Base-by-base conservation (phyloP, 768 basidiomycete species). In the Collybia mongolica region DNA sequence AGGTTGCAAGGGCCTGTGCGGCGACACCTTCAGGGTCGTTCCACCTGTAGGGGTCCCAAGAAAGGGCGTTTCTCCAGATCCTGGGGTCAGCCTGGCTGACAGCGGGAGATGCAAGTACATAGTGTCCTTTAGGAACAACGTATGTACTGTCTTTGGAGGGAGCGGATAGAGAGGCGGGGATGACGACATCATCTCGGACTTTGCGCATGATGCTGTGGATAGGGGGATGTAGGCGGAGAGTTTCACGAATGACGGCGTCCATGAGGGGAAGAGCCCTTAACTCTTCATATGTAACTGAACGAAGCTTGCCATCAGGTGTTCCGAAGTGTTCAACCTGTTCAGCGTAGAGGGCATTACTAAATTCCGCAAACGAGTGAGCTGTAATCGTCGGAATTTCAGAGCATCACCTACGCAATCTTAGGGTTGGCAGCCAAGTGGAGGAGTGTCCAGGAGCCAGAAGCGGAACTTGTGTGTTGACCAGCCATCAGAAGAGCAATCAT, bases 401-500 rank as follows among this genome's bases (percentile, higher is more conserved):
- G 40, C 14, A 17, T 37, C 9, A 80, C 87, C 60, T 63, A 94
- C 91, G 81, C 83, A 53, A 95, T 60, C 20, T 89, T 83, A 1
- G 79, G 80, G 41, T 85, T 80, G 55, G 81, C 72, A 23, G 94
- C 96, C 24, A 98, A 66, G 62, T 97, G 93, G 38, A 98, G 81
- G 35, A 98, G 75, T 14, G 86, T 65, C 97, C 97, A 99, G 8
- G 93, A 87, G 26, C 85, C 85, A 18, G 92, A 88, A 2, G 97
- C 87, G 12, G 97, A 97, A 59, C 90, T 92, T 0, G 97, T 99
- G 70, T 99, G 97, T 72, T 99, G 97, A 35, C 97, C 97, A 39
- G 97, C 97, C 97, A 99, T 98, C 55, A 99, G 84, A 40, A 99
- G 81, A 14, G 97, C 97, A 61, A 98, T 99, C 88, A 99, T 85